Evolutionary conservation across 2,329 filamentous ascomycete species (phyloP).

Genomic region (Lachnellula subtilissima): DNA sequence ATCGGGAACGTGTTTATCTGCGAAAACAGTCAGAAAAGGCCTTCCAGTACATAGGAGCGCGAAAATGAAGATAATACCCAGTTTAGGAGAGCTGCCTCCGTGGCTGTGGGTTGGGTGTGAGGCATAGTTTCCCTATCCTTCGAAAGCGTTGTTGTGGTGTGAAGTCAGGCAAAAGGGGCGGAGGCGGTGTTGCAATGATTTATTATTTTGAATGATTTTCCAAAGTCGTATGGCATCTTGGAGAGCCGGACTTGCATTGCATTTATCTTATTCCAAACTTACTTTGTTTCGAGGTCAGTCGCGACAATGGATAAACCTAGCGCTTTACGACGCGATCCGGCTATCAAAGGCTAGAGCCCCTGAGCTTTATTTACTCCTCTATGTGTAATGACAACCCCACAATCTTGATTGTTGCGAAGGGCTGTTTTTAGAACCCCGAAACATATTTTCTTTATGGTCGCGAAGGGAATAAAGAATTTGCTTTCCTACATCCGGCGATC

Average conservation of each 20-base stretch:
- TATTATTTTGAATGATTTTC: background rate
- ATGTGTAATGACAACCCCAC: background rate
- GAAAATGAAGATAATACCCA: conserved; percentile 40
- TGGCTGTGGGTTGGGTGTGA: conserved; percentile 38
- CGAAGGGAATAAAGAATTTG: background rate
- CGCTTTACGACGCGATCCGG: conserved; percentile 3
- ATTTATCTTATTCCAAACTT: conserved; percentile 1
- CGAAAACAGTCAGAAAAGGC: conserved; percentile 15
- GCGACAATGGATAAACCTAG: background rate
- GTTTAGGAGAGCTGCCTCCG: conserved; percentile 52
- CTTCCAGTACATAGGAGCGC: background rate
- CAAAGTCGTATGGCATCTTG: conserved; percentile 5
- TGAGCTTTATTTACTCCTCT: background rate
- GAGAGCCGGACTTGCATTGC: background rate
- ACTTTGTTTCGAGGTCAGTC: conserved; percentile 1
- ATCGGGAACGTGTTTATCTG: conserved; percentile 35
- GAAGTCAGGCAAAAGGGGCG: background rate
- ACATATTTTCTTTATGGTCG: too few relatives aligned
- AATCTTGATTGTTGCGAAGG: too few relatives aligned
- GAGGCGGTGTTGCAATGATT: background rate
- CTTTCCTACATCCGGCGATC: background rate
- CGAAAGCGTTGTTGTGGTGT: background rate
- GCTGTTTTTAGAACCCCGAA: too few relatives aligned
- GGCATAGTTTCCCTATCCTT: conserved; percentile 14
- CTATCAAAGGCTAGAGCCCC: background rate